A percentile compares a stretch with the other conserved stretches of the same genome.
Conservation (phyloP, 129 eudicot species). For the Kitagawia praeruptora region DNA sequence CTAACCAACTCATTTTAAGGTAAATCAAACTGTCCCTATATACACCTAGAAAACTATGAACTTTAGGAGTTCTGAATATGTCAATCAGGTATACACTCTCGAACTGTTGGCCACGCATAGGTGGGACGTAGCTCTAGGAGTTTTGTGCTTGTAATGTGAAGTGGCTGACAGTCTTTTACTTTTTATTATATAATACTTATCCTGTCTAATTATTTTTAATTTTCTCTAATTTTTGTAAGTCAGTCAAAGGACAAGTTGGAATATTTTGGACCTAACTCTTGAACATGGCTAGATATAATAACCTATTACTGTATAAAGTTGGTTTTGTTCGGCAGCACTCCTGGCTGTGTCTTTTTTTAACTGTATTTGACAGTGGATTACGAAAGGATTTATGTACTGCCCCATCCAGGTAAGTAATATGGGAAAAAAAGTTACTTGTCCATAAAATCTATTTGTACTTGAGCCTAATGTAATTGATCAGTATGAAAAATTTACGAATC, state of each 20-base stretch:
- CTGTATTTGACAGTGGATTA: not conserved
- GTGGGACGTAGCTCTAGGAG: not conserved
- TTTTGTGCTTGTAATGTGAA: conserved; percentile 1
- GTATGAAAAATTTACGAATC: too few species aligned
- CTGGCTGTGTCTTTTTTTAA: not conserved
- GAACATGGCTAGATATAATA: not conserved
- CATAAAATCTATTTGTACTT: too few species aligned
- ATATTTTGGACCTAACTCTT: not conserved
- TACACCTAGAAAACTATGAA: too few species aligned
- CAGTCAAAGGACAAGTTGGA: conserved; percentile 2
- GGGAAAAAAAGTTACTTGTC: too few species aligned
- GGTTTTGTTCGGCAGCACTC: conserved; percentile 1
- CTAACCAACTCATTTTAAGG: too few species aligned
- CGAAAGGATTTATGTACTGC: too few species aligned
- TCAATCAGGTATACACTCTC: not conserved
- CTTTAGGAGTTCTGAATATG: too few species aligned
- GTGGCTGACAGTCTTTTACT: not conserved
- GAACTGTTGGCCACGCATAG: not conserved
- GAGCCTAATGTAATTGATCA: too few species aligned
- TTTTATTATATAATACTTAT: not conserved
- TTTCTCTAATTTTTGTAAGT: not conserved
- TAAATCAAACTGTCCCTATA: too few species aligned
- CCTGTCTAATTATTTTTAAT: not conserved
- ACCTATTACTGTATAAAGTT: not conserved
- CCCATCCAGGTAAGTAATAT: too few species aligned